phyloP scores from a whole-genome alignment of 1,284 basidiomycete species.

The Golubevia sp. region DNA sequence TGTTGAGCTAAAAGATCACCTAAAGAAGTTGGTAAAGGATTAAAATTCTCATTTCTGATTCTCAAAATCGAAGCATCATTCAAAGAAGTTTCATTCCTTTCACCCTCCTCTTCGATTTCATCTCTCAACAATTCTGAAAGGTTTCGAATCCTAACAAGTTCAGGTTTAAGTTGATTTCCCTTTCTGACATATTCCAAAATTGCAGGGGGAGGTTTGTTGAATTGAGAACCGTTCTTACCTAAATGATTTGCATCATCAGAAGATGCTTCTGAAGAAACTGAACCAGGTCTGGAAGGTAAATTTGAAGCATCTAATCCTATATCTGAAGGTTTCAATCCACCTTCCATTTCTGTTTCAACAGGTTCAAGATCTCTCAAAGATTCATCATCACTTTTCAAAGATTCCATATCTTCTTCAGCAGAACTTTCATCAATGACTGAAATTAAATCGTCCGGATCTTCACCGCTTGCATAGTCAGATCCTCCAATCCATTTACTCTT shows the following conservation, averaged over 20 bases:
- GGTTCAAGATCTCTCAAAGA: too few species aligned
- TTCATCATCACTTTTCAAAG: too few species aligned
- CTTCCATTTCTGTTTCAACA: too few species aligned
- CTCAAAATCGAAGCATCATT: too few species aligned
- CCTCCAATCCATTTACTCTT: slow-evolving; percentile 12
- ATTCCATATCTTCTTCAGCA: slow-evolving; percentile 6
- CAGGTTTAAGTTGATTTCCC: slow-evolving; percentile 24
- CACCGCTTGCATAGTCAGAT: slow-evolving; percentile 12
- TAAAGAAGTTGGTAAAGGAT: too few species aligned
- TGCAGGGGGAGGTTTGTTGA: slow-evolving; percentile 30
- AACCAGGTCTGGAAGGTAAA: too few species aligned
- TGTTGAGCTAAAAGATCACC: too few species aligned
- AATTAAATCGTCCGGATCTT: slow-evolving; percentile 41
- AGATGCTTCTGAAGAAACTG: slow-evolving; percentile 14
- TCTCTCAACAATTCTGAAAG: slow-evolving; percentile 19
- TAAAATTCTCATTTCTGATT: too few species aligned
- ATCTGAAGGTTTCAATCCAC: too few species aligned
- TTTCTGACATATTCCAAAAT: slow-evolving; percentile 32
- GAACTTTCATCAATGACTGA: slow-evolving; percentile 34
- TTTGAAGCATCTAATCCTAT: too few species aligned
- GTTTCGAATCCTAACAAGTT: slow-evolving; percentile 23
- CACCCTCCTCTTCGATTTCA: not conserved
- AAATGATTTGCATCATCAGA: slow-evolving; percentile 11
- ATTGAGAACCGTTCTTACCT: not conserved
- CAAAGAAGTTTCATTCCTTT: not conserved